A percentile compares a stretch with the other conserved stretches of the same genome.
These are phyloP conservation scores for Schwanniomyces polymorphus DNA, from an alignment of 805 yeast species.

Conservation along the genomic window DNA sequence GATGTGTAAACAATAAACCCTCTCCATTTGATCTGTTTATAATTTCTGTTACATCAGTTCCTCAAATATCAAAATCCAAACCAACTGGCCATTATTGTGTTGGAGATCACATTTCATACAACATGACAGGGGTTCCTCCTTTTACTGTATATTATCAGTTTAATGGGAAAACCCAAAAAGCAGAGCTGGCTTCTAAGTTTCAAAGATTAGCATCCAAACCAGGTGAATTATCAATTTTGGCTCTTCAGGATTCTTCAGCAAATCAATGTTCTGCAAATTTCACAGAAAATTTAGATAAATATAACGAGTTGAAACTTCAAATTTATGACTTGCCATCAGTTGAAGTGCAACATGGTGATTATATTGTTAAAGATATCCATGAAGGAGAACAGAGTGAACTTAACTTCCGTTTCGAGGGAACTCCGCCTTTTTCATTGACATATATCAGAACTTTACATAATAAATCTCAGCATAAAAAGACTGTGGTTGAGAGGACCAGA, in stretches of 20 bases:
- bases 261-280: conserved; percentile 70
- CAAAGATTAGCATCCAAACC: conserved; percentile 77
- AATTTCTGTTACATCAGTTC: conserved; percentile 73
- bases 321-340: conserved; percentile 67
- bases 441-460: conserved; percentile 68
- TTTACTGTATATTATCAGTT: conserved; percentile 74
- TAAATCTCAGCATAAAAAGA: conserved; percentile 18
- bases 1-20: conserved; percentile 56
- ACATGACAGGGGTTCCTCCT: conserved; percentile 77
- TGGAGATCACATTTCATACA: conserved; percentile 83
- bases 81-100: conserved; percentile 66
- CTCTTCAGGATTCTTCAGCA: conserved; percentile 71
- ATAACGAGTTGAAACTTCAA: conserved; percentile 25
- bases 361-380: conserved; percentile 76
- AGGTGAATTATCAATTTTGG: conserved; percentile 68
- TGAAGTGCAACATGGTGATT: conserved; percentile 77
- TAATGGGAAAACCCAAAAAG: conserved; percentile 58
- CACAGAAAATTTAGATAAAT: conserved; percentile 34
- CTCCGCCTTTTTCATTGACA: conserved; percentile 86
- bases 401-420: conserved; percentile 76
- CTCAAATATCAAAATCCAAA: conserved; percentile 52
- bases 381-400: conserved; percentile 95
- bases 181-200: conserved; percentile 49
- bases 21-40: conserved; percentile 38
- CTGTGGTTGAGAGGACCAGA: conserved; percentile 51